Percentiles rank a stretch among this genome's conserved stretches.
phyloP scores from a whole-genome alignment of 257 asterid species.

The Solanum dulcamara region DNA sequence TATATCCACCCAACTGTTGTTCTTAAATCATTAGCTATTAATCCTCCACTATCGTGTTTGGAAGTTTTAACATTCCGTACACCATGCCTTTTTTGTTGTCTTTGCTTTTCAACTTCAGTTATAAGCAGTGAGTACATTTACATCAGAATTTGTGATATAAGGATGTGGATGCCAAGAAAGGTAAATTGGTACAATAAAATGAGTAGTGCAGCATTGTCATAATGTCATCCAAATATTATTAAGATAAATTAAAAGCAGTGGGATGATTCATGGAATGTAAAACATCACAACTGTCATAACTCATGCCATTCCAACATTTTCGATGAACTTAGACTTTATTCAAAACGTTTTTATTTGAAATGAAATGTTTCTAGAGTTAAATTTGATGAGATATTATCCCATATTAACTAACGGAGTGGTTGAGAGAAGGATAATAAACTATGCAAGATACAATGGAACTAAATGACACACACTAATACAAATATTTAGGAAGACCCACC shows the following conservation, averaged over 20 bases:
- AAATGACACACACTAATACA: not conserved
- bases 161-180: not conserved
- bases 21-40: not conserved
- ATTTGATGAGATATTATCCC: not conserved
- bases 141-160: not conserved
- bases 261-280: not conserved
- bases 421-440: not conserved
- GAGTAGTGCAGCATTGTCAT: not conserved
- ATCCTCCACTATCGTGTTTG: not conserved
- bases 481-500: not conserved
- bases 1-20: not conserved
- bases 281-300: not conserved
- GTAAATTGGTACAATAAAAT: not conserved
- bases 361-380: not conserved
- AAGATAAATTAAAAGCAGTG: not conserved
- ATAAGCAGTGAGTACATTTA: not conserved
- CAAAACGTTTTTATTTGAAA: not conserved
- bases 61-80: not conserved
- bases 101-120: not conserved
- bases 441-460: not conserved
- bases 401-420: not conserved
- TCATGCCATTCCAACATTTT: not conserved
- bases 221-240: not conserved
- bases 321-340: not conserved
- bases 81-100: not conserved